phyloP scores from a whole-genome alignment of 1,139 yeast genomes.

The Suhomyces coccinellae region DNA sequence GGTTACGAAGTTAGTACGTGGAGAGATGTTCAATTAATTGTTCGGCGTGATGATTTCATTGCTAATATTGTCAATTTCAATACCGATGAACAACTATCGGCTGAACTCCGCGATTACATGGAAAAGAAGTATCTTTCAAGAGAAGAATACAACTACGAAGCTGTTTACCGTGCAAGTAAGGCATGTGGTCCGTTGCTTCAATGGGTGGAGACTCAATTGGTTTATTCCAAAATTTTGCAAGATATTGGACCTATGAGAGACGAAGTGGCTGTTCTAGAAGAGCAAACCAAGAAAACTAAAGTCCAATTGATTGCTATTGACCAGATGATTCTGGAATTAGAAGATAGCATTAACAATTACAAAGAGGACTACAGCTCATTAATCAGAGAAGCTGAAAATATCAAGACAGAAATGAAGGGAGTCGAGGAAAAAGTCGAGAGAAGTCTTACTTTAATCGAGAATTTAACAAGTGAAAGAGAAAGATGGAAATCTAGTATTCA shows the following conservation, averaged over 20 bases:
- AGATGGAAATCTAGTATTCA: constrained; percentile 70
- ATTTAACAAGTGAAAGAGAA: constrained; percentile 64
- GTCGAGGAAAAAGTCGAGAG: constrained; percentile 65
- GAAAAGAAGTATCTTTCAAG: constrained; percentile 59
- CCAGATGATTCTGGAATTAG: constrained; percentile 78
- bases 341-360: constrained; percentile 64
- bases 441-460: constrained; percentile 62
- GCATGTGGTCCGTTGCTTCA: constrained; percentile 92
- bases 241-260: constrained; percentile 71
- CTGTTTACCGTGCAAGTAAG: constrained; percentile 86
- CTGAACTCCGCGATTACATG: constrained; percentile 56
- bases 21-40: constrained; percentile 82
- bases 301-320: constrained; percentile 74
- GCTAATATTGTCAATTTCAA: constrained; percentile 77
- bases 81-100: constrained; percentile 58
- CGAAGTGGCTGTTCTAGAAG: constrained; percentile 64
- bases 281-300: constrained; percentile 58
- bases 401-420: constrained; percentile 65
- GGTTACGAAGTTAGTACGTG: constrained; percentile 72
- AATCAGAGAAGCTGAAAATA: constrained; percentile 75
- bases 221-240: constrained; percentile 67
- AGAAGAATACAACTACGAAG: constrained; percentile 66
- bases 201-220: constrained; percentile 89
- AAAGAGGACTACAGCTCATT: constrained; percentile 68
- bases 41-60: constrained; percentile 86